phyloP scores from a whole-genome alignment of 352 stramenopile genomes.

The Globisporangium solare region DNA sequence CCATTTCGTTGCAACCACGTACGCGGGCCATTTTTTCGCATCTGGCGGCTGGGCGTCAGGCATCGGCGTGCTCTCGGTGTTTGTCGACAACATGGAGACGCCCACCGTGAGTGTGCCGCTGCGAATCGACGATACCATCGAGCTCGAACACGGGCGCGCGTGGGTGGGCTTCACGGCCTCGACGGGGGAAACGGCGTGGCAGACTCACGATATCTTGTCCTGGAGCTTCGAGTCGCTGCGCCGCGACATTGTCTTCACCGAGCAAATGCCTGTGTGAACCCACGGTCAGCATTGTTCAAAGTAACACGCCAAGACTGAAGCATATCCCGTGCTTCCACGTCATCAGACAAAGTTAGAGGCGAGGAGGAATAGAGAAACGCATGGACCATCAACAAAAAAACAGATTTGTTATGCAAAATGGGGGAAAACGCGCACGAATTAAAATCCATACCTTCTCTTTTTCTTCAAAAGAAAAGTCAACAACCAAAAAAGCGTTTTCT shows the following conservation, averaged over 20 bases:
- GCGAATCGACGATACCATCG: conserved; percentile 75
- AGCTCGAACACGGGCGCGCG: conserved; percentile 77
- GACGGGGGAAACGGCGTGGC: conserved; percentile 79
- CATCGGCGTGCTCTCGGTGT: conserved; percentile 79
- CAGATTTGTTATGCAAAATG: conserved; percentile 15
- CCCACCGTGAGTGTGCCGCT: conserved; percentile 81
- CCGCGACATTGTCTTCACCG: conserved; percentile 20
- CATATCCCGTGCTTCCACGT: no score
- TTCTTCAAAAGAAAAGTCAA: conserved; percentile 9
- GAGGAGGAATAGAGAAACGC: neutral
- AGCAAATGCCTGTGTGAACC: conserved; percentile 1
- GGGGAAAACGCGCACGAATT: conserved; percentile 11
- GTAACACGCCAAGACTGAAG: neutral
- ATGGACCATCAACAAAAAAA: conserved; percentile 3
- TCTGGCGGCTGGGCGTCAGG: conserved; percentile 52
- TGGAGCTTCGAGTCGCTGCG: conserved; percentile 77
- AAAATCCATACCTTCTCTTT: conserved; percentile 16
- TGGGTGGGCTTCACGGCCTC: conserved; percentile 92
- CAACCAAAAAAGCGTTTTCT: conserved; percentile 17
- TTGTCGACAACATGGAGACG: conserved; percentile 82
- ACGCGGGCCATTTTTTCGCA: conserved; percentile 65
- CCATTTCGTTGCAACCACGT: conserved; percentile 44
- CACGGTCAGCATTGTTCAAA: neutral
- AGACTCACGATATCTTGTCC: conserved; percentile 86
- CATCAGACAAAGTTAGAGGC: neutral